Percentiles rank a stretch among this genome's conserved stretches.
phyloP scores from a whole-genome alignment of 805 yeast genomes.

The Yamadazyma kitorensis region DNA sequence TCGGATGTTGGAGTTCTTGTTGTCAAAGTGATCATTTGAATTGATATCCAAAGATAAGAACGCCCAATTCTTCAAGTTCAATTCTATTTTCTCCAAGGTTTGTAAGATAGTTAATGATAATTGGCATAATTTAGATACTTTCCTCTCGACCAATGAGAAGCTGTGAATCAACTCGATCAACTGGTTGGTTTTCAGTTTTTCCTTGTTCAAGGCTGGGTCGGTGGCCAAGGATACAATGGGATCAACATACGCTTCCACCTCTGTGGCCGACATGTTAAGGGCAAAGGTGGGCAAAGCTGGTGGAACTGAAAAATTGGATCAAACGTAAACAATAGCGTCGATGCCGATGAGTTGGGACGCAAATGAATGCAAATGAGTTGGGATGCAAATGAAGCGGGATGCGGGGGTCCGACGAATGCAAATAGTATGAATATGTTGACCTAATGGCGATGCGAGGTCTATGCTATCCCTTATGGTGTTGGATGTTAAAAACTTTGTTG shows the following conservation, averaged over 20 bases:
- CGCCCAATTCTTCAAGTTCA: conserved; percentile 52
- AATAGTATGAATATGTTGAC: too few relatives aligned
- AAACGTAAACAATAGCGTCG: too few relatives aligned
- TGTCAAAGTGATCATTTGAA: conserved; percentile 37
- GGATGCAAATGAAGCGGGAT: too few relatives aligned
- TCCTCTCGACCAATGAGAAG: conserved; percentile 41
- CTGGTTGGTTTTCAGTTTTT: conserved; percentile 36
- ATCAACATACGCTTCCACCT: conserved; percentile 36
- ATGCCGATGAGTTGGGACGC: neutral
- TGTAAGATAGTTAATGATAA: conserved; percentile 45
- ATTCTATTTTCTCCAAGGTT: conserved; percentile 48
- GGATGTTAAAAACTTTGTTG: too few relatives aligned
- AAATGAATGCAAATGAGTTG: too few relatives aligned
- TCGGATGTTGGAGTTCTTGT: conserved; percentile 14
- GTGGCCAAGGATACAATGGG: conserved; percentile 46
- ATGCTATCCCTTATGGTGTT: too few relatives aligned
- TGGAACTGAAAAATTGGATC: neutral
- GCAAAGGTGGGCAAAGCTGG: neutral
- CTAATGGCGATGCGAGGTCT: too few relatives aligned
- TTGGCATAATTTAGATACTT: conserved; percentile 47
- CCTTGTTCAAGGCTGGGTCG: conserved; percentile 48
- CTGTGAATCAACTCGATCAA: conserved; percentile 41
- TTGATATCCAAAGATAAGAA: conserved; percentile 51
- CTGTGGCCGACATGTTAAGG: conserved; percentile 4
- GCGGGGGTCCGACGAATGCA: too few relatives aligned